Evolutionary conservation across 257 asterid species (phyloP).

Genomic region (Ophiorrhiza pumila): DNA sequence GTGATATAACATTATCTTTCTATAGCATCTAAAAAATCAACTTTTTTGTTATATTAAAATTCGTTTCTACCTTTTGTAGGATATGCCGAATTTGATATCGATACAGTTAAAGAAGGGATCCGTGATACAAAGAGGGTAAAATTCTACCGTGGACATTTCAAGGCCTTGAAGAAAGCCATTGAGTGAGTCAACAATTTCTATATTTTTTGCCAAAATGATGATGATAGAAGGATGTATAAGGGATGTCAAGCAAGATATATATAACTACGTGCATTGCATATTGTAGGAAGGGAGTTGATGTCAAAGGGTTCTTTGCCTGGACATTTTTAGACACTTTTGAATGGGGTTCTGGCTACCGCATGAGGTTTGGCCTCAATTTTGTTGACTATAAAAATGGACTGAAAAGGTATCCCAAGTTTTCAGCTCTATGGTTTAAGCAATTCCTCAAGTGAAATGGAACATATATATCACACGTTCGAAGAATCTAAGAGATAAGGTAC

Average conservation of each 20-base stretch:
- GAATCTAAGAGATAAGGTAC: background rate
- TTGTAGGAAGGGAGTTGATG: constrained; percentile 18
- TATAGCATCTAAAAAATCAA: background rate
- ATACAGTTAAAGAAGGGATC: background rate
- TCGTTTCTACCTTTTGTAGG: background rate
- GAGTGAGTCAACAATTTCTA: constrained; percentile 33
- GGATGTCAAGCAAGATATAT: too few species aligned
- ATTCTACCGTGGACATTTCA: constrained; percentile 39
- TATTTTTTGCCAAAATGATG: too few species aligned
- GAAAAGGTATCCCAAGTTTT: constrained; percentile 32
- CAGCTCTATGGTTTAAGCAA: constrained; percentile 32
- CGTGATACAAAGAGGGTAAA: constrained; percentile 13
- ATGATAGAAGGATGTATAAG: too few species aligned
- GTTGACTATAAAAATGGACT: constrained; percentile 26
- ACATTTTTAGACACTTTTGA: constrained; percentile 45
- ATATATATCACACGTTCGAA: too few species aligned
- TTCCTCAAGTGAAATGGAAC: constrained; percentile 19
- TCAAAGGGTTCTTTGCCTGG: constrained; percentile 48
- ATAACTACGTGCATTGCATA: too few species aligned
- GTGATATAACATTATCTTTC: too few species aligned
- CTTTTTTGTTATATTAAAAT: background rate
- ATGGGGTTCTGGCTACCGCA: constrained; percentile 32
- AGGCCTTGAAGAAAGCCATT: constrained; percentile 31
- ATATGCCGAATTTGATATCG: constrained; percentile 12
- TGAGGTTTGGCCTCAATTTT: constrained; percentile 34